Evolutionary conservation across 331 rosid species (phyloP), one percentile per base, ranked within the genome.

Genomic region (Stylosanthes scabra): DNA sequence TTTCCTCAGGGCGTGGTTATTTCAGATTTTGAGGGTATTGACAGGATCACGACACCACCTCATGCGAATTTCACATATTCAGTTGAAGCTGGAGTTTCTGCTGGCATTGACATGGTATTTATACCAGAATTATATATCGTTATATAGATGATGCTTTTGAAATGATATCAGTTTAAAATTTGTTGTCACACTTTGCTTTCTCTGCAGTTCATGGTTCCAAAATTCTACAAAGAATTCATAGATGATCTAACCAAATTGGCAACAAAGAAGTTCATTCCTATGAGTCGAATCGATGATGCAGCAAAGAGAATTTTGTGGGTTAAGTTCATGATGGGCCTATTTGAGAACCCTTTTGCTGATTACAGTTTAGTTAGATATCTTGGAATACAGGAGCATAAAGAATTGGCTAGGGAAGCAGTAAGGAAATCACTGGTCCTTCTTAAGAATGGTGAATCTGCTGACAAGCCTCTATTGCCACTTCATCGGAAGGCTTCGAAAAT

Each of bases 101-200:
- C 96, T 4, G 96, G 96, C 75, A 88, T 90, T 79, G 96, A 90
- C 83, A 88, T 90, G 96, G 91, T 85, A 54, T 69, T 2, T 20
- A 25, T 56, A 39, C 72, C 52, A 58, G 29, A 31, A 72, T 34
- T n/a, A n/a, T 34, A 34, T 34, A 4, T 34, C 4, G 39, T 34
- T 34, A 34, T 34, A 34, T 34, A 6, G 39, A 34, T 64, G 20
- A 74, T 61, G 52, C 50, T 72, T 29, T 28, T 61, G 46, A 13
- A 28, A 8, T 31, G 25, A 47, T 49, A 16, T 75, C 37, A 31
- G 3, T n/a, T 58, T 57, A 64, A 44, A 25, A 15, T 51, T 47
- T 55, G 46, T 71, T n/a, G 72, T 3, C 44, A 44, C 64, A 46
- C 61, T 69, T 68, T 75, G 45, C 66, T 58, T 42, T 58, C 9